phyloP scores from a whole-genome alignment of 1,139 yeast genomes.

The Yamadazyma sp. region DNA sequence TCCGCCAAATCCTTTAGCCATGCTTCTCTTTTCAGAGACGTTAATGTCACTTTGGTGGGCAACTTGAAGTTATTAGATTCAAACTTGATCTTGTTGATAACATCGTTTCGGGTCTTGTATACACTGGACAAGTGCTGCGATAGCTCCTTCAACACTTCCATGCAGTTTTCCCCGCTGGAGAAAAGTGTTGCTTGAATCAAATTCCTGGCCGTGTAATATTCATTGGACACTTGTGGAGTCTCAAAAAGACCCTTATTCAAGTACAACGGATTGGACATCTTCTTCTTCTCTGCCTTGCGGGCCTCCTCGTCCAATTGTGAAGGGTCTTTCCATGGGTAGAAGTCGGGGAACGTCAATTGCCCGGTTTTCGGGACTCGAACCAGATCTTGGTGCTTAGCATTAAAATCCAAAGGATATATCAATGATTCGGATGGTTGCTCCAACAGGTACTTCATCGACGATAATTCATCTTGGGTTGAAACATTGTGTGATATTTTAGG shows the following conservation, averaged over 20 bases:
- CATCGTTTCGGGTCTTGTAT: conserved; percentile 60
- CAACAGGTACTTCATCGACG: conserved; percentile 38
- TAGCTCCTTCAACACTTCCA: conserved; percentile 37
- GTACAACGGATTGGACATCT: conserved; percentile 32
- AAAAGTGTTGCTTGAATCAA: conserved; percentile 45
- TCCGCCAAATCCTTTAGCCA: conserved; percentile 85
- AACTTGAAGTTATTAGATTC: conserved; percentile 62
- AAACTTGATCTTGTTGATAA: conserved; percentile 58
- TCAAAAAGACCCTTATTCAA: conserved; percentile 49
- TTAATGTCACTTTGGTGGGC: conserved; percentile 85
- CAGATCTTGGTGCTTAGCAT: conserved; percentile 8
- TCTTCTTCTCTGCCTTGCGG: conserved; percentile 24
- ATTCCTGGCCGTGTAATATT: conserved; percentile 53
- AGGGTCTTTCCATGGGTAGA: conserved; percentile 73
- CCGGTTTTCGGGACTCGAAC: conserved; percentile 3
- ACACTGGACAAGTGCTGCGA: conserved; percentile 61
- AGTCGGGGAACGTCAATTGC: conserved; percentile 63
- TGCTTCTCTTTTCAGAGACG: conserved; percentile 78
- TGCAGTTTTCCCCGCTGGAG: conserved; percentile 39
- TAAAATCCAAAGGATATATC: conserved; percentile 35
- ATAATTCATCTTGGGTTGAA: conserved; percentile 34
- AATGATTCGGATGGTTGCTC: conserved; percentile 30
- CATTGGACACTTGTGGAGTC: conserved; percentile 58
- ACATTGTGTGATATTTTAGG: conserved; percentile 25
- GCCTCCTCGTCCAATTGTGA: conserved; percentile 42